A percentile compares a stretch with the other conserved stretches of the same genome.
These are phyloP conservation scores for Eremothecium gossypii DNA, from an alignment of 1,139 yeast genomes.

Conservation along the genomic window DNA sequence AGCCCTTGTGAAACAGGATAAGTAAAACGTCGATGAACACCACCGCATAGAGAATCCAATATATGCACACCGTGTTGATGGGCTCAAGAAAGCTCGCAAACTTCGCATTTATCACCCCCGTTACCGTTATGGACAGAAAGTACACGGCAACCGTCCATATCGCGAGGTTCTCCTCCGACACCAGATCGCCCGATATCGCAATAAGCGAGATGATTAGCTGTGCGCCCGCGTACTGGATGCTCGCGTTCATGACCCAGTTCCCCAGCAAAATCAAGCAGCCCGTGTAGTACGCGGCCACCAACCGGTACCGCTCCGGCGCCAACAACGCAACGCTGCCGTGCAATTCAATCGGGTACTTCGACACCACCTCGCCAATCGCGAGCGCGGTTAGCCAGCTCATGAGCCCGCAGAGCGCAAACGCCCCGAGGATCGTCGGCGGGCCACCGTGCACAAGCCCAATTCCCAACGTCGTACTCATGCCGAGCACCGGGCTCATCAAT, in stretches of 20 bases:
- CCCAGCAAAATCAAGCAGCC: slow-evolving; percentile 71
- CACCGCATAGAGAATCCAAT: slow-evolving; percentile 70
- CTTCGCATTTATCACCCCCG: slow-evolving; percentile 53
- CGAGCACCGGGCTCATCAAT: slow-evolving; percentile 71
- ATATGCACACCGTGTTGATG: slow-evolving; percentile 57
- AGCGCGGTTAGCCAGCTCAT: slow-evolving; percentile 55
- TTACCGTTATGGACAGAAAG: slow-evolving; percentile 44
- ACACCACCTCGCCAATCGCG: slow-evolving; percentile 61
- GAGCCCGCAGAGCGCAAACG: slow-evolving; percentile 56
- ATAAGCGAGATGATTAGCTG: slow-evolving; percentile 59
- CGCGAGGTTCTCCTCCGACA: slow-evolving; percentile 46
- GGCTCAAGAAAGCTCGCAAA: slow-evolving; percentile 51
- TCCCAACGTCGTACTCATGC: slow-evolving; percentile 61
- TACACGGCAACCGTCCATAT: slow-evolving; percentile 46
- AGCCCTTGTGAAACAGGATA: slow-evolving; percentile 46
- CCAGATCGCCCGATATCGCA: slow-evolving; percentile 44
- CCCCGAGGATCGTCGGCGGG: slow-evolving; percentile 60
- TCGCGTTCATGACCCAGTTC: slow-evolving; percentile 66
- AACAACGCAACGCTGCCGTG: slow-evolving; percentile 69
- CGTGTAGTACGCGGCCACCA: slow-evolving; percentile 58
- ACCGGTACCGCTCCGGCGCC: slow-evolving; percentile 47
- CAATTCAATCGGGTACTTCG: slow-evolving; percentile 67
- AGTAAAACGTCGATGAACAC: slow-evolving; percentile 55
- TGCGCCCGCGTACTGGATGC: slow-evolving; percentile 66
- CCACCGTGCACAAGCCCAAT: slow-evolving; percentile 67